A percentile compares a stretch with the other conserved stretches of the same genome.
Evolutionary conservation across 2,329 filamentous ascomycete species (phyloP).

Genomic region (Paecilomyces sp.): DNA sequence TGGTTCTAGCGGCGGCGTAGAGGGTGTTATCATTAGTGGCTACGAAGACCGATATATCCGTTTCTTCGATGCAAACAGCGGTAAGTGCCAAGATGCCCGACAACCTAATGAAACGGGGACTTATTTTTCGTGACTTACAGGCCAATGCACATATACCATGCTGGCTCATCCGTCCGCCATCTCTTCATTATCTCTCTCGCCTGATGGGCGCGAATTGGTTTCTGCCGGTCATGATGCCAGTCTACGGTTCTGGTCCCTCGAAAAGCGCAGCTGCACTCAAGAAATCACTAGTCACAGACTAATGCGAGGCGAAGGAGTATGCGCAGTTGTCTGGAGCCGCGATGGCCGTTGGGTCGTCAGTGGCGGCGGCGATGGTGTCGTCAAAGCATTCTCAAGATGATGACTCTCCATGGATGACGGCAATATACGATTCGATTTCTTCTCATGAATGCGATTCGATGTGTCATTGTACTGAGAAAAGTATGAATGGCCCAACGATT

Average conservation of each 20-base stretch:
- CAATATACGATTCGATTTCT: conserved; percentile 8
- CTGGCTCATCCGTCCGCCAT: conserved; percentile 91
- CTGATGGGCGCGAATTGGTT: conserved; percentile 88
- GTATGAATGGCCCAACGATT: conserved; percentile 30
- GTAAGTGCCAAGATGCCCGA: conserved; percentile 52
- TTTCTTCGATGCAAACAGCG: conserved; percentile 98
- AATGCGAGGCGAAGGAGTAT: conserved; percentile 95
- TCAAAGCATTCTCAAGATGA: conserved; percentile 69
- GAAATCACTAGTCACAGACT: conserved; percentile 88
- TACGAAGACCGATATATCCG: conserved; percentile 94
- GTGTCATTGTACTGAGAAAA: conserved; percentile 13
- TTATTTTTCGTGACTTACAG: conserved; percentile 41
- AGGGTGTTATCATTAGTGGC: conserved; percentile 90
- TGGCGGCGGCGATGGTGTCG: conserved; percentile 87
- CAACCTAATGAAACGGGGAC: conserved; percentile 1
- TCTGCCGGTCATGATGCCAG: conserved; percentile 94
- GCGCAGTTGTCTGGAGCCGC: conserved; percentile 88
- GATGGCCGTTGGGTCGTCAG: conserved; percentile 93
- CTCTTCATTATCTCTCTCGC: conserved; percentile 82
- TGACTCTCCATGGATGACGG: conserved; percentile 12
- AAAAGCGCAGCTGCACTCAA: conserved; percentile 91
- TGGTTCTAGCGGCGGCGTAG: conserved; percentile 71
- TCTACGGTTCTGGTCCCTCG: conserved; percentile 92
- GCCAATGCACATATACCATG: conserved; percentile 99
- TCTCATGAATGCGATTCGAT: conserved; percentile 16